Percentiles rank a stretch among this genome's conserved stretches.
Conservation (phyloP, 2,329 filamentous ascomycete genomes). For the Blastomyces emzantsi region DNA sequence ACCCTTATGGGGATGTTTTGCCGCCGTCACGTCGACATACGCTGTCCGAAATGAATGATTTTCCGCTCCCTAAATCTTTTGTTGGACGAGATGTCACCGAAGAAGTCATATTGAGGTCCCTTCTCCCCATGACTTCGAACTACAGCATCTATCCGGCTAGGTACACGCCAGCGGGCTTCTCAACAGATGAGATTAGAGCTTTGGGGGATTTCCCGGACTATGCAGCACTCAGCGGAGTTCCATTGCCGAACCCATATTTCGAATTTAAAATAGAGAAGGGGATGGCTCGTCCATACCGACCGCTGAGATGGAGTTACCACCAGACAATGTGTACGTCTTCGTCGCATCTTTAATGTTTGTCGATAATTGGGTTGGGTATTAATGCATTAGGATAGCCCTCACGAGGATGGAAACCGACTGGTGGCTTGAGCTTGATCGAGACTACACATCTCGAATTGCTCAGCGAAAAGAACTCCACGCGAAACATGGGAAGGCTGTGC, state of each 20-base stretch:
- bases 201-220: conserved; percentile 76
- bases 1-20: not conserved
- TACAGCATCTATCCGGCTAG: conserved; percentile 32
- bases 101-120: conserved; percentile 25
- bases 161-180: conserved; percentile 61
- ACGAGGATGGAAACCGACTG: conserved; percentile 71
- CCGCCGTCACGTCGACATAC: conserved; percentile 5
- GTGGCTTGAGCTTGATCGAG: conserved; percentile 81
- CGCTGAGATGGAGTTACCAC: conserved; percentile 75
- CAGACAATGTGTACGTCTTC: conserved; percentile 74
- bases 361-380: not conserved
- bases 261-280: conserved; percentile 63
- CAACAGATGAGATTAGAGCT: conserved; percentile 57
- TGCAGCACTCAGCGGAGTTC: conserved; percentile 62
- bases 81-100: conserved; percentile 20
- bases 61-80: conserved; percentile 12
- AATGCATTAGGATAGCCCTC: conserved; percentile 46
- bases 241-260: conserved; percentile 53
- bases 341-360: not conserved
- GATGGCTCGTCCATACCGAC: conserved; percentile 64
- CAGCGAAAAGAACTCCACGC: conserved; percentile 59
- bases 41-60: not conserved
- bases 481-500: conserved; percentile 54
- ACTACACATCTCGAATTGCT: conserved; percentile 57
- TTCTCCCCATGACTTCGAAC: conserved; percentile 36